Conservation (phyloP, 140 eudicot species). For the Oenanthe javanica region DNA sequence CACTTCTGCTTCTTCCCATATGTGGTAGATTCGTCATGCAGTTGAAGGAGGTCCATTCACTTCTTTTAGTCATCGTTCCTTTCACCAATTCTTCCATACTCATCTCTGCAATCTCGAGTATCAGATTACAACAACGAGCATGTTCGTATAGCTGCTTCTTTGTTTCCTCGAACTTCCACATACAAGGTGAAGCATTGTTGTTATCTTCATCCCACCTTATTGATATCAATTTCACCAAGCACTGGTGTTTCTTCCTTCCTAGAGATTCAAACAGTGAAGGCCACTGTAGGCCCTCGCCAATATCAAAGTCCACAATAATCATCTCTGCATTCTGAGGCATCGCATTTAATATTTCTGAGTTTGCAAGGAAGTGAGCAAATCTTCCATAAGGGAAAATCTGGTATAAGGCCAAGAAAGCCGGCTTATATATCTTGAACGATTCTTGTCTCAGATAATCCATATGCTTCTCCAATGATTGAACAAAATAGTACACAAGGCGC, state of each 20-base stretch:
- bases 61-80: not conserved
- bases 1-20: constrained; percentile 24
- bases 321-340: constrained; percentile 14
- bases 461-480: not conserved
- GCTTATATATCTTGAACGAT: constrained; percentile 19
- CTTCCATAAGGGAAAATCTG: constrained; percentile 34
- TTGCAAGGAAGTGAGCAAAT: constrained; percentile 33
- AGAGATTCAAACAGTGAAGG: constrained; percentile 28
- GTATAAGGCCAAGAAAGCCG: constrained; percentile 33
- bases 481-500: constrained; percentile 11
- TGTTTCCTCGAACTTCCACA: constrained; percentile 25
- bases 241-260: constrained; percentile 14
- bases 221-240: constrained; percentile 21
- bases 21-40: constrained; percentile 37
- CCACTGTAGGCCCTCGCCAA: constrained; percentile 43
- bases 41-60: constrained; percentile 28
- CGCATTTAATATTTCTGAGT: constrained; percentile 22
- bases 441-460: constrained; percentile 20
- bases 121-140: constrained; percentile 22
- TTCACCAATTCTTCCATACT: constrained; percentile 18
- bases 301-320: constrained; percentile 32
- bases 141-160: constrained; percentile 15
- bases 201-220: constrained; percentile 19
- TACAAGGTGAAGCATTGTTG: constrained; percentile 1
- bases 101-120: constrained; percentile 22